Conservation (phyloP, 2,329 filamentous ascomycete species). For the Fusarium sacchari region DNA sequence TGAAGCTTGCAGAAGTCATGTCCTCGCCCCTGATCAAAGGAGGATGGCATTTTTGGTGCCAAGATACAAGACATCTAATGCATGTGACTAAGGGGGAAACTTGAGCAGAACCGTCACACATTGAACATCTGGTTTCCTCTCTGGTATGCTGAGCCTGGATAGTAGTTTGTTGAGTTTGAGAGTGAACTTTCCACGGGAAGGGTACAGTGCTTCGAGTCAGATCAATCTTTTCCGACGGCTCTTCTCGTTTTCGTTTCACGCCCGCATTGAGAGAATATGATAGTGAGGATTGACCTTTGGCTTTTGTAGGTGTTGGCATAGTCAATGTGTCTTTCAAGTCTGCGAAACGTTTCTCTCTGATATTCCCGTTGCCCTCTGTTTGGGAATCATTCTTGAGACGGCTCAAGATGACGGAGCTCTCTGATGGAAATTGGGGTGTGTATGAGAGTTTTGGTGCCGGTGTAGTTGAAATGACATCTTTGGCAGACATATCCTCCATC, state of each 20-base stretch:
- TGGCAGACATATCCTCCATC: neutral
- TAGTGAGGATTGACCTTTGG: conserved; percentile 4
- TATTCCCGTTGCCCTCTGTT: neutral
- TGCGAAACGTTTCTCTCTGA: neutral
- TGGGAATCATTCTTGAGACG: conserved; percentile 36
- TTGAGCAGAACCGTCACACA: conserved; percentile 26
- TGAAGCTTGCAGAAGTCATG: conserved; percentile 5
- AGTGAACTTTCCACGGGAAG: conserved; percentile 35
- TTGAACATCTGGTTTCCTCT: conserved; percentile 15
- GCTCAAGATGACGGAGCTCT: conserved; percentile 42
- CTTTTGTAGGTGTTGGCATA: conserved; percentile 14
- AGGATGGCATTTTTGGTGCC: conserved; percentile 42
- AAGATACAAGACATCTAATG: conserved; percentile 33
- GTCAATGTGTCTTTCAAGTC: conserved; percentile 23
- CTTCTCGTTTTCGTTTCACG: conserved; percentile 46
- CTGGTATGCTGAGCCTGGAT: neutral
- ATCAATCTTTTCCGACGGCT: conserved; percentile 35
- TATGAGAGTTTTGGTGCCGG: conserved; percentile 36
- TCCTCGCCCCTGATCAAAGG: conserved; percentile 10
- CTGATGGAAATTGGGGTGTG: conserved; percentile 45
- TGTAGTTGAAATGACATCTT: neutral
- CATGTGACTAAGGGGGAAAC: conserved; percentile 31
- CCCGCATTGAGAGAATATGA: conserved; percentile 9
- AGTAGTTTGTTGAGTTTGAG: neutral
- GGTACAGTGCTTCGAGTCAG: conserved; percentile 48